These are phyloP conservation scores for Pyrenophora teres DNA, from an alignment of 2,329 filamentous ascomycete species.

Conservation along the genomic window DNA sequence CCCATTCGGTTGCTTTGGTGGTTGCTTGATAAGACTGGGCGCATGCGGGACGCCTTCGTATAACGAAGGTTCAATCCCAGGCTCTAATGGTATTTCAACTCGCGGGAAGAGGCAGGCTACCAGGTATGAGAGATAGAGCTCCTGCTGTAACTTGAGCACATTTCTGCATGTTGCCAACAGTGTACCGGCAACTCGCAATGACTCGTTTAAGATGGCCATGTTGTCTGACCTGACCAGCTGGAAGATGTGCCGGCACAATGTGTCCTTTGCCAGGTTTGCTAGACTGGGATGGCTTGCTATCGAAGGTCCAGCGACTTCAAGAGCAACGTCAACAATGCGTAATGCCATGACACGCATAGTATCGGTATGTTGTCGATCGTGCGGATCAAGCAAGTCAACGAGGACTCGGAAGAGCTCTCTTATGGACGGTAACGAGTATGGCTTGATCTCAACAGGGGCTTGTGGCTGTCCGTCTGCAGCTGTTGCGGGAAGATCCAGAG, in stretches of 20 bases:
- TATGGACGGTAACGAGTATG: conserved; percentile 93
- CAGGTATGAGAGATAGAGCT: conserved; percentile 91
- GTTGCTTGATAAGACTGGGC: conserved; percentile 81
- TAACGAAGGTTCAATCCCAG: conserved; percentile 85
- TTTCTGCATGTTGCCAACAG: conserved; percentile 86
- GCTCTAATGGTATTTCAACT: conserved; percentile 90
- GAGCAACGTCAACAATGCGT: conserved; percentile 93
- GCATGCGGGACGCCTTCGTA: conserved; percentile 93
- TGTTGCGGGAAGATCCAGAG: conserved; percentile 51
- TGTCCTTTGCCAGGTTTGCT: conserved; percentile 86
- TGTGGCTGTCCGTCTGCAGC: conserved; percentile 51
- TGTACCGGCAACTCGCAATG: conserved; percentile 88
- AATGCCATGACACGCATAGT: conserved; percentile 97
- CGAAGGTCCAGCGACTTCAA: conserved; percentile 93
- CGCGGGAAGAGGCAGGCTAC: conserved; percentile 91
- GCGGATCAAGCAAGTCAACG: conserved; percentile 90
- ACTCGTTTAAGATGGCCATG: conserved; percentile 91
- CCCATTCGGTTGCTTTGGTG: conserved; percentile 65
- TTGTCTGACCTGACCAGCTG: conserved; percentile 96
- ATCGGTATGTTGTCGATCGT: conserved; percentile 90
- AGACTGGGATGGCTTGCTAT: conserved; percentile 91
- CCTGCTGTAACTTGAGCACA: conserved; percentile 93
- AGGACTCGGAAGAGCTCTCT: conserved; percentile 91
- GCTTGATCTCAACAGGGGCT: conserved; percentile 66
- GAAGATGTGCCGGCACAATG: conserved; percentile 90